Base-by-base conservation (phyloP, 768 basidiomycete genomes). In the Rhizopogon rudus region DNA sequence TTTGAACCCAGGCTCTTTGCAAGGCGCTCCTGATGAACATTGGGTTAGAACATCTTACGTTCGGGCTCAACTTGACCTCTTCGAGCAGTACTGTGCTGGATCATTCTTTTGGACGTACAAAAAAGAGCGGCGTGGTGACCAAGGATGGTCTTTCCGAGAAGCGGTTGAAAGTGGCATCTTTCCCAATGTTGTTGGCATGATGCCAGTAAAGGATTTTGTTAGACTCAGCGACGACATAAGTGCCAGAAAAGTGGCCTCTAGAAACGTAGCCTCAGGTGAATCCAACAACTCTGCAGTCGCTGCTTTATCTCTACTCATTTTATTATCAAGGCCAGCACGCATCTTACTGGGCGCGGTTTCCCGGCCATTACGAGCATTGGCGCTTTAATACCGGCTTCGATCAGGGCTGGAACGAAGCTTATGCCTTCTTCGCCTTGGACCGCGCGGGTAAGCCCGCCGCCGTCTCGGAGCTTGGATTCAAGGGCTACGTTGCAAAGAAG, bases 91-190 rank as follows among this genome's bases (percentile, higher is more conserved):
- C 37, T 86, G 88, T 56, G 82, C 80, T 0, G 91, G 91, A 5
- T 88, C 81, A 79, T 93, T 85, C 72, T 93, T 88, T 65, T 91
- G 91, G 91, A 91, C 88, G 39, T 87, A 83, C 64, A 91, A 84
- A 74, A 90, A 91, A 67, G 77, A 83, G 49, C 65, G 71, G 5
- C 67, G 65, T 3, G 83, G 84, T 53, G 91, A 93, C 70, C 77
- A 72, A 4, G 90, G 90, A 1, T 92, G 91, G 91, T 81, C 81
- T 29, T 79, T 87, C 39, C 74, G 77, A 55, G 84, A 91, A 66
- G 85, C 87, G 0, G 78, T 81, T 1, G 75, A 74, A 25, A 77
- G 75, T 3, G 85, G 84, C 6, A 81, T 87, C 5, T 80, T 91
- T 61, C 89, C 88, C 0, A 17, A 63, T 1, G 74, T 63, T 45